These are phyloP conservation scores for Leccinum broughii DNA, from an alignment of 768 basidiomycete genomes.

Conservation along the genomic window DNA sequence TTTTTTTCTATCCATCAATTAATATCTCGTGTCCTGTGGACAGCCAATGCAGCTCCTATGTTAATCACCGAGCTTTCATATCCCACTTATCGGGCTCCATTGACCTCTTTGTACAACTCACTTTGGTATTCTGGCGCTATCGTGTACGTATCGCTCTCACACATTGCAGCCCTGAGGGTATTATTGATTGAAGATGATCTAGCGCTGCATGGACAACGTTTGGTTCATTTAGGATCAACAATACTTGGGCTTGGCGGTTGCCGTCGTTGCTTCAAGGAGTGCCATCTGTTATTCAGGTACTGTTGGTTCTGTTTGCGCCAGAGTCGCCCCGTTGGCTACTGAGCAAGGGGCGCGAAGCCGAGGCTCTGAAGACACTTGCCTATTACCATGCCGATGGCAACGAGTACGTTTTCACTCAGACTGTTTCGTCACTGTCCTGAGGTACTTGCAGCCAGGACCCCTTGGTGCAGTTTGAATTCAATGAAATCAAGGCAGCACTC, in stretches of 20 bases:
- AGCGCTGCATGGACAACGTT: conserved; percentile 82
- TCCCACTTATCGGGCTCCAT: conserved; percentile 73
- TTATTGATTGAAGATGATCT: not conserved
- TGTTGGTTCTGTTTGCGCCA: conserved; percentile 66
- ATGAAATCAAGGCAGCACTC: conserved; percentile 82
- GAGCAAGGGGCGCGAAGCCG: conserved; percentile 66
- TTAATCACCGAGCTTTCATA: conserved; percentile 83
- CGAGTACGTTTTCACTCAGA: conserved; percentile 35
- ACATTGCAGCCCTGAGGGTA: not conserved
- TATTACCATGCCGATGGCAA: conserved; percentile 84
- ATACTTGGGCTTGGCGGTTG: conserved; percentile 79
- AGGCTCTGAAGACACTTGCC: conserved; percentile 69
- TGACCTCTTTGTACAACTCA: conserved; percentile 79
- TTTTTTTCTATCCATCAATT: not conserved
- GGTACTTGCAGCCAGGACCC: conserved; percentile 48
- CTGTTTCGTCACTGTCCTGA: not conserved
- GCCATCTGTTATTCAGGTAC: conserved; percentile 67
- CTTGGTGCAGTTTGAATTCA: conserved; percentile 70
- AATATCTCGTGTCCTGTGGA: not conserved
- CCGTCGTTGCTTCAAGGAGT: conserved; percentile 73
- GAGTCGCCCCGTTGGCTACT: conserved; percentile 86
- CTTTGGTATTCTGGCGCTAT: conserved; percentile 89
- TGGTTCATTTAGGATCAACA: conserved; percentile 70
- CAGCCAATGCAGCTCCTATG: conserved; percentile 75
- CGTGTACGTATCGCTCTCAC: conserved; percentile 42